phyloP scores from a whole-genome alignment of 495 filamentous ascomycete genomes.

The Chaetomium tenue region DNA sequence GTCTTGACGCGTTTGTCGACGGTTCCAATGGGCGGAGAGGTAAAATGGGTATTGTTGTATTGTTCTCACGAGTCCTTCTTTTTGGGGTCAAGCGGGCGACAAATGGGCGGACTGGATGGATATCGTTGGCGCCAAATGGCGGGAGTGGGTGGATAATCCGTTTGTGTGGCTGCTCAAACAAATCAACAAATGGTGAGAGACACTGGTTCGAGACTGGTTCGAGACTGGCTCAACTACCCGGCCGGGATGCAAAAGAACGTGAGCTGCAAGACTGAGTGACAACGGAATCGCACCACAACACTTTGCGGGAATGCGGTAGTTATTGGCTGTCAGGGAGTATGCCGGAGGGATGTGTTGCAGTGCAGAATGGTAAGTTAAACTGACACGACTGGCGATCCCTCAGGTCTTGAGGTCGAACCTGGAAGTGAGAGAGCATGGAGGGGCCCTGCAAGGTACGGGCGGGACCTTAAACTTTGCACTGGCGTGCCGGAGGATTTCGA shows the following conservation, averaged over 20 bases:
- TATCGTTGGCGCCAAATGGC: neutral
- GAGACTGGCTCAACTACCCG: neutral
- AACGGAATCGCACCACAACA: neutral
- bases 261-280: conserved; percentile 3
- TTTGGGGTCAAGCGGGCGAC: neutral
- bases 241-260: neutral
- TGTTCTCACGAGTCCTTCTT: neutral
- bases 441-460: conserved; percentile 12
- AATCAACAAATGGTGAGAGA: neutral
- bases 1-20: conserved; percentile 3
- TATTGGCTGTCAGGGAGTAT: neutral
- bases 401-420: neutral
- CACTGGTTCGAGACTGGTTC: neutral
- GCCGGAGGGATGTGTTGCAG: conserved; percentile 4
- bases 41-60: no score
- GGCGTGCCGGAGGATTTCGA: neutral
- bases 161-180: neutral
- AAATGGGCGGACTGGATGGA: neutral
- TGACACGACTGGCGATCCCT: neutral
- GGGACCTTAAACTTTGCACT: neutral
- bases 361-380: neutral
- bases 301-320: conserved; percentile 7
- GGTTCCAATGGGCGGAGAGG: neutral
- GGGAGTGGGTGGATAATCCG: neutral
- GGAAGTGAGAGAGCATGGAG: neutral